Evolutionary conservation across 2,329 filamentous ascomycete genomes (phyloP), one percentile per base, ranked within the genome.

Genomic region (Pyricularia sp.): DNA sequence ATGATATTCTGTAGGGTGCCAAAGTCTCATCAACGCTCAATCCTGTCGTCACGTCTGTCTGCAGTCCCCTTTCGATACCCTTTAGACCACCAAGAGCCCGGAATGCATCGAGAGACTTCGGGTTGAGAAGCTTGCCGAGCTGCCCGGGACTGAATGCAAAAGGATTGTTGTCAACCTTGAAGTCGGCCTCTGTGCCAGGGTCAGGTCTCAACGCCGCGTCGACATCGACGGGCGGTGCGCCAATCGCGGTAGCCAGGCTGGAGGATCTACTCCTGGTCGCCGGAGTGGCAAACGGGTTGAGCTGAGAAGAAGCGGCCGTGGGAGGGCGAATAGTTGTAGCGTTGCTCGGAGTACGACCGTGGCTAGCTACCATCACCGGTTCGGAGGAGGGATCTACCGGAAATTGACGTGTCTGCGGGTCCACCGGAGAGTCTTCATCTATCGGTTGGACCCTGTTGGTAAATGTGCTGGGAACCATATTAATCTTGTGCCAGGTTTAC

Each of bases 131-230:
- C 79, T 94, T 94, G 71, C 87, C 88, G 74, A 92, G 79, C 73
- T 92, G 90, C 28, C 91, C 92, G 12, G 89, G 89, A 0, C 88
- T 86, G 74, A 90, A 93, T 10, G 90, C 91, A 73, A 93, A 93
- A 64, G 84, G 87, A 76, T 91, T 92, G 73, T 89, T 81, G 65
- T 88, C 82, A 20, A 90, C 85, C 64, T 86, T 75, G 73, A 92
- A 94, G 71, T 92, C 88, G 23, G 81, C 84, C 77, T 93, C 90
- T 0, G 87, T 90, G 9, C 89, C 90, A 0, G 88, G 90, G 74
- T 94, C 91, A 0, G 91, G 89, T 26, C 81, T 84, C 11, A 92
- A 79, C 0, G 90, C 88, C 69, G 90, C 86, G 70, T 87, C 80
- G 55, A 75, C 65, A 69, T 75, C 70, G n/a, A 71, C 64, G 12